Evolutionary conservation across 2,329 filamentous ascomycete species (phyloP), one percentile per base, ranked within the genome.

Genomic region (Diaporthe ilicicola): DNA sequence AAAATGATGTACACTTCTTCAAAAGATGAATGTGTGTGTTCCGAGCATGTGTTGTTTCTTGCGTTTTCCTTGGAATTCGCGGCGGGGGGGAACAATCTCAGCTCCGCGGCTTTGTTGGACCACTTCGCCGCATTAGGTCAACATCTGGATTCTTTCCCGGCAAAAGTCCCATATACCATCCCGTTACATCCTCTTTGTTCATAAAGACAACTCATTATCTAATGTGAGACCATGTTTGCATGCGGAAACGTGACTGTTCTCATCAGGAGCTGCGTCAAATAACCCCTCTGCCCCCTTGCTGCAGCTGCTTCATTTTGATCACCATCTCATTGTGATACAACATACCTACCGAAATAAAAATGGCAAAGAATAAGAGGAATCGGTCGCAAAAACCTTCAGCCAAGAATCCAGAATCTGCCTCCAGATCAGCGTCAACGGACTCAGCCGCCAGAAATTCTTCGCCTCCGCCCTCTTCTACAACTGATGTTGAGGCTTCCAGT

Each of bases 51-150:
- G 2, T 62, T 48, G 32, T 22, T 10, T 24, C 12, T 10, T 17
- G 10, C 2, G 10, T 13, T 8, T 15, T 12, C 13, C n/a, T 15
- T 10, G 10, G 7, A 4, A 3, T 15, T 19, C 12, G n/a, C n/a
- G n/a, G 17, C 17, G 22, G 37, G 10, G 17, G n/a, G 34, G 29
- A 64, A 34, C 12, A 48, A 22, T 15, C 17, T 32, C 42, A 5
- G 56, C 27, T 12, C 9, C 39, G 3, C 27, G 22, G 29, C 44
- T 64, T 64, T 64, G 44, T 37, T 12, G 13, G 27, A 2, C 13
- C 27, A 13, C 34, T 22, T 50, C 29, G 44, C 59, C 44, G 59
- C 59, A 64, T 64, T 50, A 13, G 59, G 59, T 29, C 22, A 64
- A 48, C 5, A 39, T 7, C 19, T 50, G 59, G 8, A 24, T 29